These are phyloP conservation scores for Xylaria acuta DNA, from an alignment of 495 filamentous ascomycete genomes.

Conservation along the genomic window DNA sequence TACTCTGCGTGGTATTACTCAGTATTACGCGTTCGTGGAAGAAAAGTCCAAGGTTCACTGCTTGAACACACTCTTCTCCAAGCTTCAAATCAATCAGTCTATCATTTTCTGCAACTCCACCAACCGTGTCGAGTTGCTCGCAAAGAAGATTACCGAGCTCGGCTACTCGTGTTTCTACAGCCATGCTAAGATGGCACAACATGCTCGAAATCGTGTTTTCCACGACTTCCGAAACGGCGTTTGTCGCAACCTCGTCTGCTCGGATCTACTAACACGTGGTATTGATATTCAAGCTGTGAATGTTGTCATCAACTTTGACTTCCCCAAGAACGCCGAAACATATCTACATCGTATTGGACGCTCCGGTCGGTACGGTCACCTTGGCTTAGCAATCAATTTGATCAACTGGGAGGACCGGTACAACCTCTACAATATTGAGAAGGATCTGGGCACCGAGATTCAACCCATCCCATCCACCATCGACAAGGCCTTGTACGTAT, in stretches of 20 bases:
- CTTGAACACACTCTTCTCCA: slow-evolving; percentile 97
- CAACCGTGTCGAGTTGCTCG: slow-evolving; percentile 94
- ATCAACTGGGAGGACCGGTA: slow-evolving; percentile 99
- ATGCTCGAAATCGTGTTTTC: slow-evolving; percentile 96
- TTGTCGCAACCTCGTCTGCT: slow-evolving; percentile 97
- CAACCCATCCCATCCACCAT: slow-evolving; percentile 92
- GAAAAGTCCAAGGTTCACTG: slow-evolving; percentile 99
- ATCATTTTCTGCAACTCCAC: slow-evolving; percentile 99
- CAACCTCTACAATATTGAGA: slow-evolving; percentile 98
- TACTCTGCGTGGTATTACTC: slow-evolving; percentile 95
- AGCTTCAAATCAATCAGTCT: slow-evolving; percentile 99
- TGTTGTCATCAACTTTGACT: slow-evolving; percentile 99
- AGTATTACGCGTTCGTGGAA: slow-evolving; percentile 99
- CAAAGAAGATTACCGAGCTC: slow-evolving; percentile 99
- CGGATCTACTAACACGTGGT: slow-evolving; percentile 94
- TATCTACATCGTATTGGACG: slow-evolving; percentile 99
- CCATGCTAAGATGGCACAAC: slow-evolving; percentile 97
- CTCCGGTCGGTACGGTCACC: slow-evolving; percentile 94
- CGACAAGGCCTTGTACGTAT: slow-evolving; percentile 98
- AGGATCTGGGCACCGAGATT: slow-evolving; percentile 96
- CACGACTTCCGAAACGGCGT: slow-evolving; percentile 99
- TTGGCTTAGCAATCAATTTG: slow-evolving; percentile 97
- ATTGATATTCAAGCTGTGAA: slow-evolving; percentile 99
- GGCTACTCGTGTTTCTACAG: slow-evolving; percentile 99
- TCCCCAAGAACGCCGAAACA: slow-evolving; percentile 98